Evolutionary conservation across 2,329 filamentous ascomycete genomes (phyloP).

Genomic region (Fusarium beomiforme): DNA sequence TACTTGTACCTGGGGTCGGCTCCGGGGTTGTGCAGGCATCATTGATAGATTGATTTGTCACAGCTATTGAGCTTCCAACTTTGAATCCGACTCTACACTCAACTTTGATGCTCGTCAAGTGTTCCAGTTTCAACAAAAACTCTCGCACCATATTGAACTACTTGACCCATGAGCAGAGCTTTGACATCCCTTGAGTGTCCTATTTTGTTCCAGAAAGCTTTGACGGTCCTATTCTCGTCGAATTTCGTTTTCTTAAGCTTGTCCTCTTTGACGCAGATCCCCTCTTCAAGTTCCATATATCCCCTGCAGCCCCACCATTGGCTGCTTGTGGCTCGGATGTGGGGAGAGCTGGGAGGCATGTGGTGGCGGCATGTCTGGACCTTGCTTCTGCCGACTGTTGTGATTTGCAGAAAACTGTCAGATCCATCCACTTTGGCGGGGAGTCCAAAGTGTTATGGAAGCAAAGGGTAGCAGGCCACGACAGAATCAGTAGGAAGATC

Average conservation of each 20-base stretch:
- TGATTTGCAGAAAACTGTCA: conserved; percentile 40
- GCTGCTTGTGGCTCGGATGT: conserved; percentile 37
- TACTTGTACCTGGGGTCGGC: conserved; percentile 34
- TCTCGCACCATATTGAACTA: background rate
- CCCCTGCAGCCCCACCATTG: conserved; percentile 29
- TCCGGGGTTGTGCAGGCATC: conserved; percentile 36
- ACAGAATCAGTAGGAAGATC: conserved; percentile 19
- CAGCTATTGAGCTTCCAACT: background rate
- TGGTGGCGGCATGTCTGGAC: conserved; percentile 32
- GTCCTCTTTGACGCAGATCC: conserved; percentile 19
- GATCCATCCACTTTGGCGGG: conserved; percentile 37
- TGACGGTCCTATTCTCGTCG: conserved; percentile 1
- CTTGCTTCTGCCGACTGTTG: conserved; percentile 30
- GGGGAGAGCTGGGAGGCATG: conserved; percentile 37
- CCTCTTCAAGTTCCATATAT: conserved; percentile 3
- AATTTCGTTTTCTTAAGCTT: conserved; percentile 24
- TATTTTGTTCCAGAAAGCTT: conserved; percentile 1
- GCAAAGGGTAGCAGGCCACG: conserved; percentile 22
- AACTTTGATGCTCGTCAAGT: background rate
- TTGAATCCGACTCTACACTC: background rate
- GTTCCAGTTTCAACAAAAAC: background rate
- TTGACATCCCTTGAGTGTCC: background rate
- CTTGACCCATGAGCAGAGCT: background rate
- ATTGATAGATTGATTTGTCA: conserved; percentile 39
- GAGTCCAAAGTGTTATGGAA: conserved; percentile 24